Base-by-base conservation (phyloP, 768 basidiomycete species). In the Tephrocybe rancida region DNA sequence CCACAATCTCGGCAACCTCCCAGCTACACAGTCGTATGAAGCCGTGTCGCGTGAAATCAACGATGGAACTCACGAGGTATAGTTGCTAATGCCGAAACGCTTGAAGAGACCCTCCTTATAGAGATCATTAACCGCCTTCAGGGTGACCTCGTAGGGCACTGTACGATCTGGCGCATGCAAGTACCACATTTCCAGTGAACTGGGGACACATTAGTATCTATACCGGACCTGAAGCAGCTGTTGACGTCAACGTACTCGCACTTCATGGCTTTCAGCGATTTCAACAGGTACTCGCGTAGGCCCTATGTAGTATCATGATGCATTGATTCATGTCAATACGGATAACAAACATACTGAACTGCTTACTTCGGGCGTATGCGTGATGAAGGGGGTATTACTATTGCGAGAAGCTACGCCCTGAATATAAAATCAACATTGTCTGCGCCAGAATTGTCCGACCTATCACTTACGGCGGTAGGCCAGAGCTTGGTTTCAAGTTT, bases 41-140 rank as follows among this genome's bases (percentile, higher is more conserved):
- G 37, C 37, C n/a, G 37, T 38, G 9, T 7, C 9, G 37, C 30
- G 13, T 32, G n/a, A 26, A 14, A 21, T 16, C 37, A 48, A 14
- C 22, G 18, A 16, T 5, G n/a, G 16, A 6, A 65, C 63, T 49
- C 35, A 82, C 79, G 85, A 74, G 3, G 79, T 70, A 52, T 72
- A 86, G 64, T 86, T 86, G 60, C 84, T 85, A 56, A 87, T 71
- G 3, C 85, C 84, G 52, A 86, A 81, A 16, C 77, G 74, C 55
- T 84, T 79, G 61, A 85, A 85, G 44, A 76, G 72, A 0, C 85
- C 85, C 55, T 84, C 76, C 43, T 79, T 75, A 61, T 86, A 74
- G 11, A 86, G 67, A 43, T 80, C 77, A 42, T 86, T 73, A 2
- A 85, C 70, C 13, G 76, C 80, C 26, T 76, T 76, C 22, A 82